phyloP scores from a whole-genome alignment of 129 eudicot genomes.

The Tanacetum coccineum region DNA sequence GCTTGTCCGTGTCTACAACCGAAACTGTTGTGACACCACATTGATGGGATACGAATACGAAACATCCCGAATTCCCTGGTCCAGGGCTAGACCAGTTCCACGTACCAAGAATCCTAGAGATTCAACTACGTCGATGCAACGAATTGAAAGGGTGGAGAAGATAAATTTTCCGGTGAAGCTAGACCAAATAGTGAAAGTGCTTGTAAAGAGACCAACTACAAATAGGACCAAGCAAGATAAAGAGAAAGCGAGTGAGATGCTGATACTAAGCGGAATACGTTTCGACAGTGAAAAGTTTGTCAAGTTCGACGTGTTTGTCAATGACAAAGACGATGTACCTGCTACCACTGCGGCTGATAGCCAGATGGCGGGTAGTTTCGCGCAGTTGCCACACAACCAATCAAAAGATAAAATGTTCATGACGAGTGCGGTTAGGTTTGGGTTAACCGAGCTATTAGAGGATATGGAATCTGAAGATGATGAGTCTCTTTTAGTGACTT shows the following conservation, averaged over 20 bases:
- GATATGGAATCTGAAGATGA: conserved; percentile 50
- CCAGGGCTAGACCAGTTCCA: conserved; percentile 21
- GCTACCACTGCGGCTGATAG: conserved; percentile 32
- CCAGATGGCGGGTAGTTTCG: conserved; percentile 57
- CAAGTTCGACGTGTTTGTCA: conserved; percentile 41
- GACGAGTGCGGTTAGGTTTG: conserved; percentile 25
- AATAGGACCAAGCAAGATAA: conserved; percentile 33
- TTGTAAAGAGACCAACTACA: conserved; percentile 44
- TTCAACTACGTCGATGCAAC: neutral
- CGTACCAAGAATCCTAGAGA: conserved; percentile 16
- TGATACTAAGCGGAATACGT: conserved; percentile 36
- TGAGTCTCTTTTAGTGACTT: conserved; percentile 40
- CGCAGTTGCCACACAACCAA: conserved; percentile 33
- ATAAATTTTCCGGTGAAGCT: conserved; percentile 28
- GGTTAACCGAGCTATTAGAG: conserved; percentile 46
- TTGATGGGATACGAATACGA: conserved; percentile 33
- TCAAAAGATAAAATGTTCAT: neutral
- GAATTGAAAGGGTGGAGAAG: neutral
- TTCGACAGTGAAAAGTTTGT: conserved; percentile 25
- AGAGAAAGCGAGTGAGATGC: conserved; percentile 33
- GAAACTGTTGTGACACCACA: conserved; percentile 29
- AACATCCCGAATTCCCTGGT: conserved; percentile 38
- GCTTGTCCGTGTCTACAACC: conserved; percentile 38
- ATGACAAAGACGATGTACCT: conserved; percentile 38
- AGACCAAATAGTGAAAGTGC: conserved; percentile 28